phyloP scores from a whole-genome alignment of 352 stramenopile genomes.

The Phytophthora idaei region DNA sequence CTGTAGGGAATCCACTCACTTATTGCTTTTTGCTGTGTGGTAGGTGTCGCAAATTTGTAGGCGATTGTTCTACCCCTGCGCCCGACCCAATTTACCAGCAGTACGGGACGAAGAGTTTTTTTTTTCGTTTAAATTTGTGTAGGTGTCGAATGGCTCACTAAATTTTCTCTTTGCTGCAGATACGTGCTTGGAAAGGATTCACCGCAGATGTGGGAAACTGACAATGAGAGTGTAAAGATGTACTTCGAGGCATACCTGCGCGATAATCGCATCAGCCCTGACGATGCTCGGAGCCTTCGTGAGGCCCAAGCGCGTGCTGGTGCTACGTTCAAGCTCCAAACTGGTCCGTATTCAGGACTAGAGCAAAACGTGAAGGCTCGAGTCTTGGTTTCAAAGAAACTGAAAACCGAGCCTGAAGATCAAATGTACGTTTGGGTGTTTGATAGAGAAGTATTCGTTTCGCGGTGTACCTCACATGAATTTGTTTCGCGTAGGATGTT shows the following conservation, averaged over 20 bases:
- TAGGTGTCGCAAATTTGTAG: slow-evolving; percentile 73
- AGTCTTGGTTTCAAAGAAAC: slow-evolving; percentile 78
- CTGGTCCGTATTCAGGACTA: slow-evolving; percentile 72
- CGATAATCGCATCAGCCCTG: slow-evolving; percentile 74
- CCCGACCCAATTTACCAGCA: slow-evolving; percentile 72
- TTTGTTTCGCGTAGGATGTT: slow-evolving; percentile 50
- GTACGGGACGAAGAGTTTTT: slow-evolving; percentile 26
- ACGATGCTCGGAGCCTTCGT: slow-evolving; percentile 64
- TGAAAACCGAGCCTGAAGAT: slow-evolving; percentile 72
- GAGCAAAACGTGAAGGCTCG: slow-evolving; percentile 85
- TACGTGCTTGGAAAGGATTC: slow-evolving; percentile 72
- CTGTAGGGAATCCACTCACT: too few species aligned
- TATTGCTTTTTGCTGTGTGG: not conserved
- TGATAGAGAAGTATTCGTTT: not conserved
- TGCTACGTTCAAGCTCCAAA: slow-evolving; percentile 83
- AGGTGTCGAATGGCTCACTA: slow-evolving; percentile 4
- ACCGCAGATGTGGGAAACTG: slow-evolving; percentile 76
- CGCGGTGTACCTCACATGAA: not conserved
- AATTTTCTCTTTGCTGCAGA: slow-evolving; percentile 24
- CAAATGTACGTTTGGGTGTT: slow-evolving; percentile 41
- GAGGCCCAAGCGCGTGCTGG: slow-evolving; percentile 73
- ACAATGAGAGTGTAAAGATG: slow-evolving; percentile 78
- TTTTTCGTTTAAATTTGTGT: not conserved
- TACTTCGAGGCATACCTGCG: slow-evolving; percentile 85
- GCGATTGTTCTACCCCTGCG: slow-evolving; percentile 46